These are phyloP conservation scores for Cyberlindnera suaveolens DNA, from an alignment of 805 yeast genomes.

Conservation along the genomic window DNA sequence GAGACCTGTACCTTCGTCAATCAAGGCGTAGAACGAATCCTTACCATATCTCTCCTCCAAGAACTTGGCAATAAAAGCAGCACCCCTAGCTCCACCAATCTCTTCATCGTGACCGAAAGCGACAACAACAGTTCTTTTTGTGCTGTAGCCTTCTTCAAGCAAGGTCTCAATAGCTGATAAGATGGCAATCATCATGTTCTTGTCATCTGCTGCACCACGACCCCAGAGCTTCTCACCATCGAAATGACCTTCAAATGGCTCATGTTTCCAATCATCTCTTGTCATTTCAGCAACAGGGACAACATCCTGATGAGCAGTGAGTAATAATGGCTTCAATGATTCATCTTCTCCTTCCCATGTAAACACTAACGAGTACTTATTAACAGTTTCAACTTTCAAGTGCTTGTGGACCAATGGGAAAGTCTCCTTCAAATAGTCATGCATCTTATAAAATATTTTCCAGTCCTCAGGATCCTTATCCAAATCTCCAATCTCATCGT, in stretches of 20 bases:
- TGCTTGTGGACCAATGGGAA: conserved; percentile 48
- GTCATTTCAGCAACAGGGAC: conserved; percentile 69
- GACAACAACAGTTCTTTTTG: conserved; percentile 51
- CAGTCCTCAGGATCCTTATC: conserved; percentile 30
- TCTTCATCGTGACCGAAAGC: conserved; percentile 79
- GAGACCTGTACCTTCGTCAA: conserved; percentile 54
- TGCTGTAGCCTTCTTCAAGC: conserved; percentile 38
- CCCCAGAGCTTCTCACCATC: conserved; percentile 67
- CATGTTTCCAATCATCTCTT: conserved; percentile 50
- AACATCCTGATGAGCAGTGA: conserved; percentile 76
- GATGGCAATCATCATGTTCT: conserved; percentile 56
- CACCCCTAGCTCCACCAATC: conserved; percentile 57
- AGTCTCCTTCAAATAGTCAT: conserved; percentile 42
- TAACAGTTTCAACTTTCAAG: conserved; percentile 49
- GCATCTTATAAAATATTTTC: conserved; percentile 31
- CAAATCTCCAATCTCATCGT: conserved; percentile 12
- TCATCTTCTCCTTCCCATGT: conserved; percentile 54
- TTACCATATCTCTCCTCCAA: conserved; percentile 50
- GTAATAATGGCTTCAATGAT: conserved; percentile 53
- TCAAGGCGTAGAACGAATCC: conserved; percentile 50
- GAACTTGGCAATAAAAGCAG: conserved; percentile 38
- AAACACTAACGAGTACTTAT: conserved; percentile 55
- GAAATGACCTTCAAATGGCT: conserved; percentile 58
- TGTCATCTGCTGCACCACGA: conserved; percentile 71
- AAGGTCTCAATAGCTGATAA: conserved; percentile 54